Conservation (phyloP, 2,329 filamentous ascomycete genomes). For the Paecilomyces sp. region DNA sequence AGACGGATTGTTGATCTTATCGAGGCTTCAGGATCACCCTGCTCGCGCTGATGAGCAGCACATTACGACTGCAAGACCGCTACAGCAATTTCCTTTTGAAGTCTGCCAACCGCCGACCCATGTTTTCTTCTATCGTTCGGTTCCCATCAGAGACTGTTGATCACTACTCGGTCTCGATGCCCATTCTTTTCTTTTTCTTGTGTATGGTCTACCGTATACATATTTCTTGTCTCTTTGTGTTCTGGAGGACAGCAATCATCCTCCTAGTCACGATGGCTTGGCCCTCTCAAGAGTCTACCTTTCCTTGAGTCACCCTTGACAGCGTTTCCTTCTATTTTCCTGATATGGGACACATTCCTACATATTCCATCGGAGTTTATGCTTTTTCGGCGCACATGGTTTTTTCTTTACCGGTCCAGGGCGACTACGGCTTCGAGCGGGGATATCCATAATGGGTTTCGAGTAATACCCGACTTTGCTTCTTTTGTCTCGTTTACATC, state of each 20-base stretch:
- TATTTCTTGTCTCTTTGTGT: neutral
- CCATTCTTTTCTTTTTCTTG: neutral
- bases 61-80: neutral
- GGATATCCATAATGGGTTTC: neutral
- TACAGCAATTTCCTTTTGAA: neutral
- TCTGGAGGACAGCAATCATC: neutral
- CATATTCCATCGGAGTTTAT: neutral
- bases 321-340: neutral
- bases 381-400: neutral
- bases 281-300: neutral
- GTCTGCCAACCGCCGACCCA: neutral
- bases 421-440: neutral
- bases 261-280: neutral
- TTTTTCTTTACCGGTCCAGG: neutral
- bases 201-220: neutral
- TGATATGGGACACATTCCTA: neutral
- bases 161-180: neutral
- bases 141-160: neutral
- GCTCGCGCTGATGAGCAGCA: neutral
- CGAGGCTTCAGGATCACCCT: neutral
- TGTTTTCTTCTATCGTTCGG: neutral
- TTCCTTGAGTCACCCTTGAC: neutral
- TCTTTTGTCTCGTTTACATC: neutral
- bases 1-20: neutral
- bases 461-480: neutral